A percentile compares a stretch with the other conserved stretches of the same genome.
These are phyloP conservation scores for Epichloe coenophiala DNA, from an alignment of 2,329 filamentous ascomycete genomes.

Conservation along the genomic window DNA sequence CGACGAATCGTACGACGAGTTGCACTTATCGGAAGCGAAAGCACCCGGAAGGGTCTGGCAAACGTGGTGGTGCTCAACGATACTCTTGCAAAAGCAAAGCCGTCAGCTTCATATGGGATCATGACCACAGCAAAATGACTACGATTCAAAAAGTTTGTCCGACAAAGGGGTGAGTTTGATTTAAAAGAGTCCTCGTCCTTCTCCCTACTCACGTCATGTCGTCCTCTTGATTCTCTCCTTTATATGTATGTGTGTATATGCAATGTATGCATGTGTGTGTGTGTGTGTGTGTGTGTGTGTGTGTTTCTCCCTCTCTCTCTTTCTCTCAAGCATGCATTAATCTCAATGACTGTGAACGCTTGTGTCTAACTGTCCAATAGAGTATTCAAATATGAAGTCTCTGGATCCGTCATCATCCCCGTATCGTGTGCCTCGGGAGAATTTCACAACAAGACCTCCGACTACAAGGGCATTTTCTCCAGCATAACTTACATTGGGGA, in stretches of 20 bases:
- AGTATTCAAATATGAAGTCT: conserved; percentile 14
- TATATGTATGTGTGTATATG: no score
- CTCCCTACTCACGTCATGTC: background rate
- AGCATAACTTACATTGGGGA: conserved; percentile 1
- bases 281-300: no score
- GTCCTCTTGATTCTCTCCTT: background rate
- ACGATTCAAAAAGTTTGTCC: conserved; percentile 33
- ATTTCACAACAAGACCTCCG: background rate
- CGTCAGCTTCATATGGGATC: conserved; percentile 30
- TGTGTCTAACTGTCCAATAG: background rate
- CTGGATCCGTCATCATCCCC: conserved; percentile 15
- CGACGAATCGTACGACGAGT: conserved; percentile 24
- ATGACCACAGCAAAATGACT: conserved; percentile 17
- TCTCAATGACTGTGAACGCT: background rate
- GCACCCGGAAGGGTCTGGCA: conserved; percentile 16
- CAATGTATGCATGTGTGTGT: no score
- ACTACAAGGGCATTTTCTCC: conserved; percentile 1
- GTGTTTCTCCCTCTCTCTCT: no score
- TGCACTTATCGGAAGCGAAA: conserved; percentile 33
- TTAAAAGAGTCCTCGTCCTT: no score
- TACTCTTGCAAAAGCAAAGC: conserved; percentile 28
- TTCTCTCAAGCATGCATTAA: no score
- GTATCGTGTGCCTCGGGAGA: conserved; percentile 4
- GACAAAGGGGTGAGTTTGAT: conserved; percentile 19
- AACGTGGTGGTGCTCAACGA: conserved; percentile 17